Percentiles rank a stretch among this genome's conserved stretches.
Conservation (phyloP, 148 eudicot genomes). For the Chenopodium formosanum region DNA sequence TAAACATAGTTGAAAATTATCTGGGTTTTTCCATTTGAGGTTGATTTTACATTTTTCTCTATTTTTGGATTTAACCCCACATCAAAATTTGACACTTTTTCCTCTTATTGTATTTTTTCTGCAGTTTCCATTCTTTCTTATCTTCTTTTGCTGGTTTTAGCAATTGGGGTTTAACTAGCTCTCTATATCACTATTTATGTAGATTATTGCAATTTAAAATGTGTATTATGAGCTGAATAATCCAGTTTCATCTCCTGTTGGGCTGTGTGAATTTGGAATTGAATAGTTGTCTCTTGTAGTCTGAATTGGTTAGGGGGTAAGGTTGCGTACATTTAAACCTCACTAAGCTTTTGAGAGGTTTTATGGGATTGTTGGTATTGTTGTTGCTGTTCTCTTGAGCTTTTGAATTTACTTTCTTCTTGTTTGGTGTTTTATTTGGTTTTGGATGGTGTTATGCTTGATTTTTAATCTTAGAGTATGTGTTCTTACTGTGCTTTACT, state of each 20-base stretch:
- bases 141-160: constrained; percentile 10
- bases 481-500: not conserved
- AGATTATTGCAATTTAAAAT: not conserved
- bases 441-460: constrained; percentile 2
- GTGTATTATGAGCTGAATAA: constrained; percentile 2
- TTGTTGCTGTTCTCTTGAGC: not conserved
- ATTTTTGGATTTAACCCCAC: constrained; percentile 1
- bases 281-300: not conserved
- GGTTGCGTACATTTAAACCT: not conserved
- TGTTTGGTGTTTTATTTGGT: constrained; percentile 6
- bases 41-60: constrained; percentile 13
- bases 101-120: constrained; percentile 1
- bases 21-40: constrained; percentile 13
- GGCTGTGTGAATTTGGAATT: not conserved
- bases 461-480: not conserved
- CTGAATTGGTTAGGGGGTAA: constrained; percentile 12
- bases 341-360: not conserved
- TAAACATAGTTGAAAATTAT: constrained; percentile 17
- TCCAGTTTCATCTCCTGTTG: not conserved
- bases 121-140: constrained; percentile 23
- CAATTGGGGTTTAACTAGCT: constrained; percentile 9
- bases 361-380: constrained; percentile 3
- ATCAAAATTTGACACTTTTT: constrained; percentile 24
- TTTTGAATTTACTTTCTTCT: not conserved
- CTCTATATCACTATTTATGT: constrained; percentile 9